Evolutionary conservation across 1,284 basidiomycete genomes (phyloP), one percentile per base, ranked within the genome.

Genomic region (Trichosporon ovoides): DNA sequence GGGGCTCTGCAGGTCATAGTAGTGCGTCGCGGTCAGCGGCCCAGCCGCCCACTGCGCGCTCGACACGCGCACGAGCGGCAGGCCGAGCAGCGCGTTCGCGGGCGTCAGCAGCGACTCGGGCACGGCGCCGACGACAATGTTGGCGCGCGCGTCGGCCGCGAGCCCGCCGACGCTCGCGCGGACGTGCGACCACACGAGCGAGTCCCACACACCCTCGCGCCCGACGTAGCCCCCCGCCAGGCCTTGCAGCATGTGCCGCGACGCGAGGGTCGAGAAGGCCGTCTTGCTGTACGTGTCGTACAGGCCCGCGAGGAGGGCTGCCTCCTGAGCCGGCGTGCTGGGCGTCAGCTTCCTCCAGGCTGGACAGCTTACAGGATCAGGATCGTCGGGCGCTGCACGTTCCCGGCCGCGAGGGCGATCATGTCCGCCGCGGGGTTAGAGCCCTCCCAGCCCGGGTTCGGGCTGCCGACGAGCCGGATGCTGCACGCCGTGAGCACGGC

Each of bases 401-500:
- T 55, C 37, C 52, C 54, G 12, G 55, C 59, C 1, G 54, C 59
- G 22, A 72, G 57, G 11, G 54, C 50, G 11, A 57, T 58, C 33
- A 74, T 61, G 56, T 73, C 66, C 7, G 52, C 58, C 14, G 65
- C 63, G 9, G 60, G 54, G 11, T 69, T 66, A 18, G 58, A 56
- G 12, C 55, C 60, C 16, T 53, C 56, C 35, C 53, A 59, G 1
- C 31, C 31, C 7, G 52, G 18, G 37, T 55, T 58, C 11, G 62
- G 28, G 28, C 65, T 58, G 9, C 72, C 71, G 28, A 75, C 68
- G 52, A 73, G 60, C 28, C 71, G 67, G 61, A 74, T 72, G 0
- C 71, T 71, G 10, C 69, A 66, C 14, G 73, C 75, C 20, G 63
- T 68, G 69, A 71, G 76, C 3, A 78, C 64, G 18, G 61, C 58